A percentile compares a stretch with the other conserved stretches of the same genome.
These are phyloP conservation scores for Streptanthus diversifolius DNA, from an alignment of 345 rosid genomes.

Conservation along the genomic window DNA sequence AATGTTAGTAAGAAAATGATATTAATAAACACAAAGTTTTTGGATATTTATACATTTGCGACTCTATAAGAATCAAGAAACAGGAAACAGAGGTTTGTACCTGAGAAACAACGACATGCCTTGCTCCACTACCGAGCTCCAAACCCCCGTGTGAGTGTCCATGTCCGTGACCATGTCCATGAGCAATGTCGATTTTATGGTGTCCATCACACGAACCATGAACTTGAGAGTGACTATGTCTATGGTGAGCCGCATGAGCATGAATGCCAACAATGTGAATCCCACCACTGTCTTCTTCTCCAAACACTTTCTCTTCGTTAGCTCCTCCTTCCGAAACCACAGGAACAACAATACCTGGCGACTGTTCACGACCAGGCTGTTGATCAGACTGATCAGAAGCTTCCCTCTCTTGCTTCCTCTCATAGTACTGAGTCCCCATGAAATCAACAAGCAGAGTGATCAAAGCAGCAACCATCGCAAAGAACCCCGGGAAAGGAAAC, in stretches of 20 bases:
- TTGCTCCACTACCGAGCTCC: slow-evolving; percentile 46
- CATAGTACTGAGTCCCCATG: slow-evolving; percentile 86
- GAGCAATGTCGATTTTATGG: slow-evolving; percentile 13
- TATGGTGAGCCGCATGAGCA: slow-evolving; percentile 88
- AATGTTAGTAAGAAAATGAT: not conserved
- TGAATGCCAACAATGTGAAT: slow-evolving; percentile 90
- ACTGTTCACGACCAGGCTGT: slow-evolving; percentile 1
- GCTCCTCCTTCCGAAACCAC: slow-evolving; percentile 12
- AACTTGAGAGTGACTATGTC: slow-evolving; percentile 61
- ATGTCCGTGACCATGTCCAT: slow-evolving; percentile 15
- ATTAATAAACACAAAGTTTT: not conserved
- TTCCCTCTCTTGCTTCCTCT: slow-evolving; percentile 64
- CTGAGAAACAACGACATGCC: slow-evolving; percentile 91
- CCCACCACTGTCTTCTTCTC: slow-evolving; percentile 78
- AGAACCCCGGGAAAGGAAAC: slow-evolving; percentile 87
- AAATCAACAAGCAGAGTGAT: slow-evolving; percentile 76
- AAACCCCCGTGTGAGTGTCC: slow-evolving; percentile 34
- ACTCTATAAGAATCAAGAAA: not conserved
- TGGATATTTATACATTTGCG: not conserved
- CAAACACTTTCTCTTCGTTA: slow-evolving; percentile 54
- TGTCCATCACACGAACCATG: slow-evolving; percentile 52
- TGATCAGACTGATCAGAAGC: slow-evolving; percentile 32
- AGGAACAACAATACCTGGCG: slow-evolving; percentile 39
- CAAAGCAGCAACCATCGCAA: slow-evolving; percentile 85
- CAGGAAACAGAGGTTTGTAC: slow-evolving; percentile 27